phyloP scores from a whole-genome alignment of 2,329 filamentous ascomycete genomes.

The Bipolaris gigantea region DNA sequence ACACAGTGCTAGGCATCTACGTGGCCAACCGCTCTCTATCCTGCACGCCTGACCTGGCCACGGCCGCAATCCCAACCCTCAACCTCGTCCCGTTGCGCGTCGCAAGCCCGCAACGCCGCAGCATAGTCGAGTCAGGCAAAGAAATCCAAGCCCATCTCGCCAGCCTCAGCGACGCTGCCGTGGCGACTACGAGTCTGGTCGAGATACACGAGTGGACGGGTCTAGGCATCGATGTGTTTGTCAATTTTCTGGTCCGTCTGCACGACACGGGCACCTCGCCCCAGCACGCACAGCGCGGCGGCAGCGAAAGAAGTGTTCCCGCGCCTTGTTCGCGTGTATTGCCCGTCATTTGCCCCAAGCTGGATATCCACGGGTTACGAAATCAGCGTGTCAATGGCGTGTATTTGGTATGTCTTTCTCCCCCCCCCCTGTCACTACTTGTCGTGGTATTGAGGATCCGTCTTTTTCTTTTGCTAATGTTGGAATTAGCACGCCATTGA shows the following conservation, averaged over 20 bases:
- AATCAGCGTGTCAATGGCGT: slow-evolving; percentile 27
- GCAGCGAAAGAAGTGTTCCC: no score
- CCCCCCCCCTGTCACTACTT: no score
- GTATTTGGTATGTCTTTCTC: slow-evolving; percentile 45
- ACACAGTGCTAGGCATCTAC: slow-evolving; percentile 75
- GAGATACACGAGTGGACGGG: slow-evolving; percentile 78
- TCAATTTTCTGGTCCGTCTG: slow-evolving; percentile 73
- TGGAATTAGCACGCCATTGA: slow-evolving; percentile 55
- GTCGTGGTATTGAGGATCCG: slow-evolving; percentile 35
- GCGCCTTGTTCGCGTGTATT: no score
- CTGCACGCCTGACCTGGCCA: slow-evolving; percentile 51
- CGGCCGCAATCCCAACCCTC: slow-evolving; percentile 68
- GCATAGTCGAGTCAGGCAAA: slow-evolving; percentile 57
- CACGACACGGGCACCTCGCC: slow-evolving; percentile 39
- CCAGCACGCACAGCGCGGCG: no score
- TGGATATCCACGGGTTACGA: background rate
- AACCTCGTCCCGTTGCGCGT: slow-evolving; percentile 76
- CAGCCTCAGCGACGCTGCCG: slow-evolving; percentile 59
- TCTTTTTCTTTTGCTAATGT: slow-evolving; percentile 50
- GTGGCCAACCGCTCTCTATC: slow-evolving; percentile 72
- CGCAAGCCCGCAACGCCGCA: slow-evolving; percentile 26
- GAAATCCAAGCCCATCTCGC: slow-evolving; percentile 71
- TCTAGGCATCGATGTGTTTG: slow-evolving; percentile 68
- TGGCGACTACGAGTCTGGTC: slow-evolving; percentile 64
- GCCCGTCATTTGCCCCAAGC: background rate